A percentile compares a stretch with the other conserved stretches of the same genome.
These are phyloP conservation scores for Diaporthe citri DNA, from an alignment of 2,329 filamentous ascomycete species.

Conservation along the genomic window DNA sequence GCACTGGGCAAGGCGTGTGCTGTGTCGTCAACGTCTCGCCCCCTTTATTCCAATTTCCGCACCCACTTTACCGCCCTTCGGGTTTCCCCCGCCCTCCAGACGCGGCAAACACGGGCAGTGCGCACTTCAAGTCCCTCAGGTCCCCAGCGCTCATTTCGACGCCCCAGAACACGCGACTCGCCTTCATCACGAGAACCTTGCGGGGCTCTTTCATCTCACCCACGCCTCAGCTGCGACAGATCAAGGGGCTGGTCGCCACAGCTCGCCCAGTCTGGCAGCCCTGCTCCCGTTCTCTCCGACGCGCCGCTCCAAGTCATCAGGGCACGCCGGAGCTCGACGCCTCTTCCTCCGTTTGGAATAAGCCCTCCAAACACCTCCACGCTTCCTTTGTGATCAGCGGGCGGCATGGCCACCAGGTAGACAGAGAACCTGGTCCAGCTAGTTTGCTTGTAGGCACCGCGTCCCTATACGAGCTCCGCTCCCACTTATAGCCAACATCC, in stretches of 20 bases:
- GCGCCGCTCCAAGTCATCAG: neutral
- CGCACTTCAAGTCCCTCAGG: neutral
- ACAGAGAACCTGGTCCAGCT: neutral
- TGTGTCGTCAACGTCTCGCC: slow-evolving; percentile 26
- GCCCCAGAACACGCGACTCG: slow-evolving; percentile 35
- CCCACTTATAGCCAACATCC: neutral
- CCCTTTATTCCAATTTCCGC: slow-evolving; percentile 34
- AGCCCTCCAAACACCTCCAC: neutral
- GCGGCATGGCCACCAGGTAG: neutral
- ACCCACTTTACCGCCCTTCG: slow-evolving; percentile 2
- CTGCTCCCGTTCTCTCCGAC: neutral
- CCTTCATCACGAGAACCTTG: slow-evolving; percentile 22
- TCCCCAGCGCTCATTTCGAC: slow-evolving; percentile 26
- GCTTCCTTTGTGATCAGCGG: slow-evolving; percentile 3
- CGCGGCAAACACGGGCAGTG: slow-evolving; percentile 18
- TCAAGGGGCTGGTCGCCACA: slow-evolving; percentile 21
- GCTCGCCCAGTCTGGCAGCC: neutral
- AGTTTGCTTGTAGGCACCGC: neutral
- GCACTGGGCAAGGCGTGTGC: neutral
- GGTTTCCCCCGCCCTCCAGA: slow-evolving; percentile 11
- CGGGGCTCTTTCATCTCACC: slow-evolving; percentile 30
- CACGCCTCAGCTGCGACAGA: slow-evolving; percentile 3
- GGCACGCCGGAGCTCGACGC: slow-evolving; percentile 6
- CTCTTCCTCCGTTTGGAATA: slow-evolving; percentile 27
- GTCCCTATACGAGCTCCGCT: neutral